Conservation (phyloP, 2,329 filamentous ascomycete species). For the Taxawa tesnikishii region DNA sequence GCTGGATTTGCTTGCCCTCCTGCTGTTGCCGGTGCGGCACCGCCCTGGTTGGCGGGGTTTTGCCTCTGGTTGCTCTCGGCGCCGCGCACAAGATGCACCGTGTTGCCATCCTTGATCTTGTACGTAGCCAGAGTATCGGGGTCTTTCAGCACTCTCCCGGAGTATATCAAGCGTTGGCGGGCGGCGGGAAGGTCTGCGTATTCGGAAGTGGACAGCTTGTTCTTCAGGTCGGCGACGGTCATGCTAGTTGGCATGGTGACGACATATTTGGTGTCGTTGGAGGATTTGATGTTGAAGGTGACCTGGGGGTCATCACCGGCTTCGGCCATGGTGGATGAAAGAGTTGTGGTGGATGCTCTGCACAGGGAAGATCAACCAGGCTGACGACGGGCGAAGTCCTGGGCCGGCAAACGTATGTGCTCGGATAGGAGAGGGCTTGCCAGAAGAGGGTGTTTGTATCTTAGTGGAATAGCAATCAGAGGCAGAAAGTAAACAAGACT, state of each 20-base stretch:
- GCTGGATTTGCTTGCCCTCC: constrained; percentile 37
- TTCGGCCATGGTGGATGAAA: constrained; percentile 43
- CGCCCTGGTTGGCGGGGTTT: constrained; percentile 39
- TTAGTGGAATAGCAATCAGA: too few relatives aligned
- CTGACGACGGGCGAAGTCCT: neutral
- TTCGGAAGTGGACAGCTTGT: constrained; percentile 67
- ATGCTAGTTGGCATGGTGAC: constrained; percentile 68
- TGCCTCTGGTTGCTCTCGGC: constrained; percentile 71
- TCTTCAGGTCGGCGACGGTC: constrained; percentile 77
- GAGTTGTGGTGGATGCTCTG: too few relatives aligned
- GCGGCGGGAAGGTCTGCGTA: constrained; percentile 79
- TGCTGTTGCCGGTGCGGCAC: constrained; percentile 22
- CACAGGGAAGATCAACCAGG: neutral
- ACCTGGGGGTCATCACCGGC: constrained; percentile 56
- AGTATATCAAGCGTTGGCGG: constrained; percentile 92
- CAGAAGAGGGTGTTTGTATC: too few relatives aligned
- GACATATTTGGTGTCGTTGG: constrained; percentile 73
- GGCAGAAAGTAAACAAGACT: too few relatives aligned
- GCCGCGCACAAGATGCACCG: constrained; percentile 92
- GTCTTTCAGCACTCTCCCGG: constrained; percentile 92
- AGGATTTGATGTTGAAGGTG: constrained; percentile 97
- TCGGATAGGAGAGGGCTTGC: too few relatives aligned
- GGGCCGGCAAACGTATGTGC: too few relatives aligned
- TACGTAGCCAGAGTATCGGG: constrained; percentile 71
- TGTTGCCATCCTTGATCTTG: constrained; percentile 94